These are phyloP conservation scores for Blepharisma stoltei DNA, from an alignment of 73 alveolate species.

Conservation along the genomic window DNA sequence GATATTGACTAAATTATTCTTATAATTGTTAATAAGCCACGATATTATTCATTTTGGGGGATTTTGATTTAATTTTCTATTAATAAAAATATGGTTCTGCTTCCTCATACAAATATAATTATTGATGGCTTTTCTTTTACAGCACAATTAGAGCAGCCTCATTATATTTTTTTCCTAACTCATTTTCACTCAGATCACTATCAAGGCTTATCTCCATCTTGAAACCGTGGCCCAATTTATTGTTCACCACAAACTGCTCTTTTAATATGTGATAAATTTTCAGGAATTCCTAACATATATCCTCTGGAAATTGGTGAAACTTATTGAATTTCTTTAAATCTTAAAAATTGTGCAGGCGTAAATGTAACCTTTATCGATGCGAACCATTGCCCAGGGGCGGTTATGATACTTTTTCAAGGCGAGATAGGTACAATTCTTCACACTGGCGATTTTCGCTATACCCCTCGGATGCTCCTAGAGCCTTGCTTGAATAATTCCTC, in stretches of 20 bases:
- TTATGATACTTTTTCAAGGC: slow-evolving; percentile 62
- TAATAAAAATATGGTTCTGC: not conserved
- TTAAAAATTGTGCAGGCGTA: slow-evolving; percentile 45
- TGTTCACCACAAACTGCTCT: slow-evolving; percentile 45
- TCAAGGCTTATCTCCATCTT: slow-evolving; percentile 52
- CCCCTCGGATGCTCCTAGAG: slow-evolving; percentile 44
- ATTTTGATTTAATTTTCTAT: too few species aligned
- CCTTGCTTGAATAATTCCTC: slow-evolving; percentile 36
- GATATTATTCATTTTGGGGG: too few species aligned
- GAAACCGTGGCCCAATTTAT: slow-evolving; percentile 63
- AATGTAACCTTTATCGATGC: slow-evolving; percentile 62
- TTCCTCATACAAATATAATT: not conserved
- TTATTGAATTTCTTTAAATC: slow-evolving; percentile 41
- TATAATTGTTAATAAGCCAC: too few species aligned
- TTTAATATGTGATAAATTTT: slow-evolving; percentile 46
- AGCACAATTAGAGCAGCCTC: slow-evolving; percentile 12
- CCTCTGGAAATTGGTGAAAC: slow-evolving; percentile 32
- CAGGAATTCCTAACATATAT: slow-evolving; percentile 34
- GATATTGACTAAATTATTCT: too few species aligned
- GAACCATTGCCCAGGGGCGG: slow-evolving; percentile 62
- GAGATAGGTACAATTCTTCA: slow-evolving; percentile 58
- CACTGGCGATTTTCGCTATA: slow-evolving; percentile 68
- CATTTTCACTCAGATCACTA: slow-evolving; percentile 71
- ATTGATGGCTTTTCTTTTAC: not conserved
- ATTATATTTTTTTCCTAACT: slow-evolving; percentile 55